These are phyloP conservation scores for Acidiella bohemica DNA, from an alignment of 495 filamentous ascomycete genomes.

Conservation along the genomic window DNA sequence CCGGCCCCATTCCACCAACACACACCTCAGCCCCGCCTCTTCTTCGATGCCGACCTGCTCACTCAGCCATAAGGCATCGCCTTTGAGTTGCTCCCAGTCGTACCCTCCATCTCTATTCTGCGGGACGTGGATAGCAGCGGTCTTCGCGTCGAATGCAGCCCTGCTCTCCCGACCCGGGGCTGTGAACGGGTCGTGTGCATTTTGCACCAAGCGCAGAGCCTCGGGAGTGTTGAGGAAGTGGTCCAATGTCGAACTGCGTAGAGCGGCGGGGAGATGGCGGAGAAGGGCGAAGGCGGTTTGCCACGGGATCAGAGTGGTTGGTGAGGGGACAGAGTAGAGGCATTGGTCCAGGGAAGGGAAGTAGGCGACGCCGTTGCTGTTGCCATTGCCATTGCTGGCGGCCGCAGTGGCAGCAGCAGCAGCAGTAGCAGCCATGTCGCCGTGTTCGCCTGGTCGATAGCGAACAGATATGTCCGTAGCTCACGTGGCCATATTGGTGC, in stretches of 20 bases:
- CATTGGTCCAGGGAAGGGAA: slow-evolving; percentile 52
- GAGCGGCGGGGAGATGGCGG: slow-evolving; percentile 35
- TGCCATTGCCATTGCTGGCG: too few species aligned
- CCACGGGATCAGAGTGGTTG: slow-evolving; percentile 60
- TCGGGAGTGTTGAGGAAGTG: slow-evolving; percentile 56
- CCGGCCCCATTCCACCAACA: slow-evolving; percentile 70
- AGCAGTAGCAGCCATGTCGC: too few species aligned
- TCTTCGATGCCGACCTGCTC: slow-evolving; percentile 64
- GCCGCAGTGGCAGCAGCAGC: too few species aligned
- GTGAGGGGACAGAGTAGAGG: slow-evolving; percentile 40
- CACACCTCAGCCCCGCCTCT: slow-evolving; percentile 65
- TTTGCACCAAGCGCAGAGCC: slow-evolving; percentile 50
- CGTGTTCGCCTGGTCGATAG: too few species aligned
- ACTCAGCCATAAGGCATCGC: slow-evolving; percentile 75
- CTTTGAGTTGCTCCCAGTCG: slow-evolving; percentile 69
- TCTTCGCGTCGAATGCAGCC: slow-evolving; percentile 69
- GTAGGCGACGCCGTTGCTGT: slow-evolving; percentile 36
- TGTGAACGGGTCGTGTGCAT: slow-evolving; percentile 49
- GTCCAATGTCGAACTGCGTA: slow-evolving; percentile 37
- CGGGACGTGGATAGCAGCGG: slow-evolving; percentile 76
- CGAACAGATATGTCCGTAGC: too few species aligned
- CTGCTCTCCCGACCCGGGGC: slow-evolving; percentile 43
- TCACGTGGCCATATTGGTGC: too few species aligned
- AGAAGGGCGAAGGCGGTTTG: slow-evolving; percentile 53
- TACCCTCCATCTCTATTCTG: slow-evolving; percentile 53